Base-by-base conservation (phyloP, 192 early-diverging fungal species). In the Mortierella claussenii region DNA sequence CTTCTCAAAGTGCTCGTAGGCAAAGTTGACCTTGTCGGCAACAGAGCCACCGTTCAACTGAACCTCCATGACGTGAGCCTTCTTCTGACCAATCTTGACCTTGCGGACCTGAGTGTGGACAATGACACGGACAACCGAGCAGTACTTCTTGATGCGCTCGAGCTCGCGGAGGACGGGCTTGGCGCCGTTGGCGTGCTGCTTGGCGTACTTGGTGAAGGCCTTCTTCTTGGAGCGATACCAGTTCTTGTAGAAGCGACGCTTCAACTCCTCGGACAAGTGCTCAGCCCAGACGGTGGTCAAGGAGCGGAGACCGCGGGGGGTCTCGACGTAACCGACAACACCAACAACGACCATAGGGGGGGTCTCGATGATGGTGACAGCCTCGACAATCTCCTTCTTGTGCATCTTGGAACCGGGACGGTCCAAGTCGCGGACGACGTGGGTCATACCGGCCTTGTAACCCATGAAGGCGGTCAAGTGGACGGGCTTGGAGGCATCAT, bases 391-490 rank as follows among this genome's bases (percentile, higher is more conserved):
- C 87, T 99, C 98, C 94, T 98, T 98, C 94, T 98, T 99, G 92
- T 99, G 93, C 89, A 96, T 93, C 92, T 99, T 99, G 85, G 97
- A 96, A 57, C 94, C 95, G 62, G 98, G 97, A 83, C 98, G 94
- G 81, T 98, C 96, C 59, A 99, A 81, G 88, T 99, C 98, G 69
- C 98, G 96, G 69, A 99, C 98, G 85, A 99, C 89, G 88, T 99
- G 96, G 80, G 96, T 98, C 98, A 99, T 99, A 83, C 98, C 98
- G 48, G 98, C 98, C 95, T 99, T 99, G 93, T 99, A 99, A 66
- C 93, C 97, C 79, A 99, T 87, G 90, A 97, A 99, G 82, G 98
- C 98, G 34, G 98, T 98, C 84, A 98, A 89, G 87, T 98, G 96
- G 67, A 97, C 96, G 55, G 95, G 90, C 87, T 95, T 94, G 82